These are phyloP conservation scores for Euclidium syriacum DNA, from an alignment of 345 rosid genomes.

Conservation along the genomic window DNA sequence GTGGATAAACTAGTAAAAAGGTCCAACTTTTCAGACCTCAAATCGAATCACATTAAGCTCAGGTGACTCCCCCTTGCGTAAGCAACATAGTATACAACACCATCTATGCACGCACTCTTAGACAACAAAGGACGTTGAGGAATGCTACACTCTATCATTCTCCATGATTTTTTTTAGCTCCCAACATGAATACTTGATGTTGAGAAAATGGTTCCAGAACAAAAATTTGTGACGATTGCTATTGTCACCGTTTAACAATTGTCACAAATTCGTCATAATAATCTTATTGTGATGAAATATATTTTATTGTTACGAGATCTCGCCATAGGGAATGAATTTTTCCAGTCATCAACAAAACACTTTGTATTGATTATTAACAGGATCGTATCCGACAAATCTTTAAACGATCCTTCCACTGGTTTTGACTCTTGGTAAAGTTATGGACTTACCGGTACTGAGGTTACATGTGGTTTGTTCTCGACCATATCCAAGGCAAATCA, in stretches of 20 bases:
- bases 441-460: neutral
- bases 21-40: conserved; percentile 2
- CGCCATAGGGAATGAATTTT: neutral
- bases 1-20: neutral
- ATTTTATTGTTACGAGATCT: too few species aligned
- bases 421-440: neutral
- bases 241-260: too few species aligned
- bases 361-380: neutral
- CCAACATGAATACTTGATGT: conserved; percentile 4
- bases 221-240: too few species aligned
- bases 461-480: neutral
- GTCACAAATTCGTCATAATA: too few species aligned
- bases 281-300: too few species aligned
- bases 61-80: neutral
- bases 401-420: neutral
- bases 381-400: neutral
- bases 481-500: neutral
- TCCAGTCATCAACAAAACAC: neutral
- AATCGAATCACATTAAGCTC: neutral
- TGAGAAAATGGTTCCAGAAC: neutral
- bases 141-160: neutral
- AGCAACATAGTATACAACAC: conserved; percentile 13
- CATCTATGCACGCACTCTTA: conserved; percentile 2
- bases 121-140: neutral
- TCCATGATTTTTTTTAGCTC: neutral